phyloP scores from a whole-genome alignment of 192 early-diverging fungal species.

The Mortierella alpina region DNA sequence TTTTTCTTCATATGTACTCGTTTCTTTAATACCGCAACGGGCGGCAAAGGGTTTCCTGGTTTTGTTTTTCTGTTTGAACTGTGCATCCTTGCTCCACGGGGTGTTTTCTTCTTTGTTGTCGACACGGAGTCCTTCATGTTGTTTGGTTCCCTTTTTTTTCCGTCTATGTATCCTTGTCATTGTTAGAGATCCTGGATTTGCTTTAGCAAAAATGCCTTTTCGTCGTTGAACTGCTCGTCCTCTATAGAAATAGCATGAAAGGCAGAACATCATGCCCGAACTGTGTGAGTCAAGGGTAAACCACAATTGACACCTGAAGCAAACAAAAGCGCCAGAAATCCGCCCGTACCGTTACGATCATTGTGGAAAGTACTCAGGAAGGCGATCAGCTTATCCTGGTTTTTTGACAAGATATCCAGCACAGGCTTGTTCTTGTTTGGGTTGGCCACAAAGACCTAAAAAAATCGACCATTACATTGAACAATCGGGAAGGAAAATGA shows the following conservation, averaged over 20 bases:
- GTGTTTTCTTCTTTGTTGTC: no score
- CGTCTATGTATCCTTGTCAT: neutral
- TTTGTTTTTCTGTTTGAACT: no score
- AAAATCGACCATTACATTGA: neutral
- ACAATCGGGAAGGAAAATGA: slow-evolving; percentile 1
- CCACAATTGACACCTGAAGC: neutral
- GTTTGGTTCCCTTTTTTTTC: neutral
- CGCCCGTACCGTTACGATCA: slow-evolving; percentile 84
- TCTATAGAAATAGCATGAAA: slow-evolving; percentile 59
- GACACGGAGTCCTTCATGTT: no score
- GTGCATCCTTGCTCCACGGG: no score
- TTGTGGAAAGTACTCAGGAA: slow-evolving; percentile 95
- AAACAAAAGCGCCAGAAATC: neutral
- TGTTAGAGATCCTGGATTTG: slow-evolving; percentile 75
- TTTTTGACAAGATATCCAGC: slow-evolving; percentile 90
- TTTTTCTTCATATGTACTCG: no score
- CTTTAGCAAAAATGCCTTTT: slow-evolving; percentile 95
- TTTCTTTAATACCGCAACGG: no score
- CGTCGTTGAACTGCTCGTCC: slow-evolving; percentile 99
- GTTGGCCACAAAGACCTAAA: slow-evolving; percentile 96
- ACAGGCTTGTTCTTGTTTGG: slow-evolving; percentile 96
- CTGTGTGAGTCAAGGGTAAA: slow-evolving; percentile 1
- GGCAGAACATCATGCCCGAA: neutral
- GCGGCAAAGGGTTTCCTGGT: no score
- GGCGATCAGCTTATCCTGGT: slow-evolving; percentile 88